A percentile compares a stretch with the other conserved stretches of the same genome.
These are phyloP conservation scores for Rhodamnia argentea DNA, from an alignment of 345 rosid genomes.

Conservation along the genomic window DNA sequence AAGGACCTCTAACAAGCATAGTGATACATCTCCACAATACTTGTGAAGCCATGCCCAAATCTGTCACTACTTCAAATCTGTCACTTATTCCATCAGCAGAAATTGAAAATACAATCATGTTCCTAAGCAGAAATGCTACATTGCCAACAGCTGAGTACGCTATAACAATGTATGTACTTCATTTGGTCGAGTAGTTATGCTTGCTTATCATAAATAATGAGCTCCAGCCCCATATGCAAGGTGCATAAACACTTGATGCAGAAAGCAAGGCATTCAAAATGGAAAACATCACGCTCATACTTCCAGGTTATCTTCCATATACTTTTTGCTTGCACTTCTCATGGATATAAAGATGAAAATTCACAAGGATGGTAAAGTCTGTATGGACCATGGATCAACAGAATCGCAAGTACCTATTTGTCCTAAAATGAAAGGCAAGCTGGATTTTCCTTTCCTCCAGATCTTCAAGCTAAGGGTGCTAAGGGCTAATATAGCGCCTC, in stretches of 20 bases:
- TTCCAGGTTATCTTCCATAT: background rate
- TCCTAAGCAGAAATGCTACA: background rate
- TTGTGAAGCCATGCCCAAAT: background rate
- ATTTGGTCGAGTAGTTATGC: background rate
- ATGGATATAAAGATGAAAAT: background rate
- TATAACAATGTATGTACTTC: background rate
- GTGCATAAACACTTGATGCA: background rate
- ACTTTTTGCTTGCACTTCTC: background rate
- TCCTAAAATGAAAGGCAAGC: slow-evolving; percentile 76
- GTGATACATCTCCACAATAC: background rate
- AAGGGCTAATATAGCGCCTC: slow-evolving; percentile 81
- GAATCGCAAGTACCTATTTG: slow-evolving; percentile 60
- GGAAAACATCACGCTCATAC: background rate
- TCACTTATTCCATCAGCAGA: background rate
- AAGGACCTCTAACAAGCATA: background rate
- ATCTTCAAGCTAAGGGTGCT: slow-evolving; percentile 72
- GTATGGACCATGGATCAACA: background rate
- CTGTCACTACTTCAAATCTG: background rate
- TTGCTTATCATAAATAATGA: background rate
- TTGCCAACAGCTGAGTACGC: background rate
- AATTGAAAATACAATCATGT: background rate
- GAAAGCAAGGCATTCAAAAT: background rate
- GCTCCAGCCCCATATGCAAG: background rate
- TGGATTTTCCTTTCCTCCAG: slow-evolving; percentile 91
- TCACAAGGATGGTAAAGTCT: background rate